Percentiles rank a stretch among this genome's conserved stretches.
phyloP scores from a whole-genome alignment of 2,329 filamentous ascomycete genomes.

The Teratosphaeria viscida region DNA sequence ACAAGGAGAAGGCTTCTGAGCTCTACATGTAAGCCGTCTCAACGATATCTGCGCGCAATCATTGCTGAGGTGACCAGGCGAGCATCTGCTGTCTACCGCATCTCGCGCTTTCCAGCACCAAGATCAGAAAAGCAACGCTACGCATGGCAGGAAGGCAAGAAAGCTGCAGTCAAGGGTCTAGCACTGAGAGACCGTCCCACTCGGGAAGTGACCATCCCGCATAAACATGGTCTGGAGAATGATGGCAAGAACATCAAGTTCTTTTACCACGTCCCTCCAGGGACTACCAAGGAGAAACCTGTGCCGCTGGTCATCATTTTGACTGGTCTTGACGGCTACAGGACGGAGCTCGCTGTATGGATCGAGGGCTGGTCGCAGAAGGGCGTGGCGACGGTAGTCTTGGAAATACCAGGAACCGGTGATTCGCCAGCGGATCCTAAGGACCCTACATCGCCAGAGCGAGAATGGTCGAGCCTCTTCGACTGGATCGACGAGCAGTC shows the following conservation, averaged over 20 bases:
- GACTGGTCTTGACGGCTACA: slow-evolving; percentile 49
- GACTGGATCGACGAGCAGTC: slow-evolving; percentile 43
- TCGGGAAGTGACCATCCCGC: slow-evolving; percentile 51
- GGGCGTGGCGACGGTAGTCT: slow-evolving; percentile 39
- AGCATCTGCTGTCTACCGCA: slow-evolving; percentile 62
- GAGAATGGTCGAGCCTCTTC: slow-evolving; percentile 44
- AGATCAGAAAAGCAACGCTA: slow-evolving; percentile 42
- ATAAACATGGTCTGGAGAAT: slow-evolving; percentile 38
- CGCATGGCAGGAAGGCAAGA: slow-evolving; percentile 58
- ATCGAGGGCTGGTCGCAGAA: slow-evolving; percentile 40
- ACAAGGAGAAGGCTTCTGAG: slow-evolving; percentile 45
- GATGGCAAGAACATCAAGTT: slow-evolving; percentile 52
- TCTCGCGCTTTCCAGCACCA: slow-evolving; percentile 56
- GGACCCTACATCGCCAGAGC: slow-evolving; percentile 42
- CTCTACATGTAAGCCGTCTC: slow-evolving; percentile 43
- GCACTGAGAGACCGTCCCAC: slow-evolving; percentile 46
- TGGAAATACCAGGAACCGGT: slow-evolving; percentile 50
- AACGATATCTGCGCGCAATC: neutral
- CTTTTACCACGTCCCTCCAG: slow-evolving; percentile 52
- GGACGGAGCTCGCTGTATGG: slow-evolving; percentile 46
- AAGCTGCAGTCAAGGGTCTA: slow-evolving; percentile 48
- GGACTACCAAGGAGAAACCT: slow-evolving; percentile 32
- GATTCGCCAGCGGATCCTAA: slow-evolving; percentile 41
- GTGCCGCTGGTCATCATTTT: slow-evolving; percentile 46
- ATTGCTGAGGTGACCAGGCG: slow-evolving; percentile 30